Evolutionary conservation across 192 early-diverging fungal genomes (phyloP), one percentile per base, ranked within the genome.

Genomic region (Helicostylum pulchrum): DNA sequence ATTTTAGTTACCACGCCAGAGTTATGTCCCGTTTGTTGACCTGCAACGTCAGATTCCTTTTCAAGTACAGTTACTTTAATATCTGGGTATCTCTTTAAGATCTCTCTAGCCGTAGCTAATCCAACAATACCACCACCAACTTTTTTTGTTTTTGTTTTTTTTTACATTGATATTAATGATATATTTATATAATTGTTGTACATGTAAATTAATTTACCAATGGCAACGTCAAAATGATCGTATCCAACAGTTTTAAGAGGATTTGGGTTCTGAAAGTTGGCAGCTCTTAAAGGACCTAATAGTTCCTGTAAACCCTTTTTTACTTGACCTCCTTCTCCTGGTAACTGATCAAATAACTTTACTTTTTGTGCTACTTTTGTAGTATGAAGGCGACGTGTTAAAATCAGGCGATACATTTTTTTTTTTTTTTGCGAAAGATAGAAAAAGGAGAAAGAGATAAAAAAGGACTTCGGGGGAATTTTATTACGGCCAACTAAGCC

Each of bases 81-180:
- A 4, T 39, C 46, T 1, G 72, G 62, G 32, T 58, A 65, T 47
- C 72, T 53, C 4, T 61, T 57, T 0, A 74, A 43, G 14, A 74
- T 17, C 54, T 74, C 72, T 39, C 72, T 67, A 19, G 72, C 72
- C 12, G 72, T 74, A n/a, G 72, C 72, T 19, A 74, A 39, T 19
- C 72, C 72, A 57, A 74, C 42, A 53, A 74, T 74, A 31, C 72
- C 72, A 12, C 72, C 72, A 26, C 72, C 72, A 36, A 74, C 66
- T 71, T 21, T n/a, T 42, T 48, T 8, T n/a, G 10, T 36, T 12
- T 46, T 1, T 23, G 17, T 45, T 44, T 3, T 59, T 59, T 34
- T 21, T 43, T 59, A 2, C 34, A 45, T 59, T 54, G 2, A 57
- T 30, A 49, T n/a, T 10, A 19, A 6, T 34, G 0, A 11, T 62